Evolutionary conservation across 768 basidiomycete species (phyloP), one percentile per base, ranked within the genome.

Genomic region (Butyriboletus loyo): DNA sequence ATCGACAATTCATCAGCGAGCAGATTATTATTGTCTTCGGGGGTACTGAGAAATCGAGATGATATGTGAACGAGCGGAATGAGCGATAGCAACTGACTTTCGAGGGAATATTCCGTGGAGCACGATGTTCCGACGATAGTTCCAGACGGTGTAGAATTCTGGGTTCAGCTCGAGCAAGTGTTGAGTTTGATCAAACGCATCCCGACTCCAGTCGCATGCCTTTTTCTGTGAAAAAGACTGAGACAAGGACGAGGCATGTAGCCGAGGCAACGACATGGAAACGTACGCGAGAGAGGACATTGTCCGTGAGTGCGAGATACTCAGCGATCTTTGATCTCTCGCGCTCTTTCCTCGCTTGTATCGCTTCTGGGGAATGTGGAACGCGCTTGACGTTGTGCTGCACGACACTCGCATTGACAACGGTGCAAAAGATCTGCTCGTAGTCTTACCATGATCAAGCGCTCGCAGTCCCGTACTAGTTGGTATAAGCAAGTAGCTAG

Each of bases 61-160:
- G 54, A 56, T 34, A 63, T 27, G 42, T 45, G 5, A 45, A 40
- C 19, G 15, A 11, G 40, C 13, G 15, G 30, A 28, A 36, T 8
- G 32, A n/a, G 13, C 17, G 17, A 37, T 25, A 14, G 7, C 50
- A 3, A 28, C 77, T 44, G 52, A 92, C 92, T 81, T 82, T 13
- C 69, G 64, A 10, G 80, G 78, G 58, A 96, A 93, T 40, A 90
- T 67, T 3, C 87, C 87, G 22, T 82, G 73, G 36, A 85, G 65
- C 19, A 96, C 71, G 54, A 97, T 93, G 48, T 82, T 77, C 30
- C 96, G 77, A 41, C 97, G 80, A 71, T 93, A 95, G 70, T 97
- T 96, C 97, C 97, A 98, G 34, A 90, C 75, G 2, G 96, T 95
- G 69, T 97, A 97, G 66, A 93, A 93, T 71, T 99, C 97, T 3